Percentiles rank a stretch among this genome's conserved stretches.
These are phyloP conservation scores for Echinochloa phyllopogon DNA, from an alignment of 176 grass and related monocot species.

Conservation along the genomic window DNA sequence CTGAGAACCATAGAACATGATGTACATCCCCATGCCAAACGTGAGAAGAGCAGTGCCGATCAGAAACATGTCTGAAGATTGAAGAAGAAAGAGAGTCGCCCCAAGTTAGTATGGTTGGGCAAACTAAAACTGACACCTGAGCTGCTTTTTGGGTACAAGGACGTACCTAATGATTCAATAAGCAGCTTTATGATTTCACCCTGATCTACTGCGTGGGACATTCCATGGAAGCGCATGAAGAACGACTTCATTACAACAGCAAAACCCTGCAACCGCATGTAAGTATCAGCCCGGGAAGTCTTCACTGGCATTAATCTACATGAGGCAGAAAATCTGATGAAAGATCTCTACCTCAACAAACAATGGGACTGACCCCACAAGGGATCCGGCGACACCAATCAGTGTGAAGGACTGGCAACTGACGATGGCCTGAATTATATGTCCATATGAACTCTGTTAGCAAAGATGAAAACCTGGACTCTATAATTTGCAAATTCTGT, in stretches of 20 bases:
- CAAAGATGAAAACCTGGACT: background rate
- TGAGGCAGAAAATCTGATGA: background rate
- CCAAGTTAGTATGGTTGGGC: background rate
- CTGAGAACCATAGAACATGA: constrained; percentile 58
- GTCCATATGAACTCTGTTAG: background rate
- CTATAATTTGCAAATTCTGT: background rate
- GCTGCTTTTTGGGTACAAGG: background rate
- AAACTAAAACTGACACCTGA: background rate
- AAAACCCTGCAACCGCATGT: constrained; percentile 58
- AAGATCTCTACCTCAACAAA: constrained; percentile 66
- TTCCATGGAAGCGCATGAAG: constrained; percentile 52
- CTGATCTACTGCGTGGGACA: constrained; percentile 45
- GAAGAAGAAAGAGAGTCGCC: background rate
- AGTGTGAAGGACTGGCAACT: constrained; percentile 73
- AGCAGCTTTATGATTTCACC: constrained; percentile 62
- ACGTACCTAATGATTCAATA: constrained; percentile 68
- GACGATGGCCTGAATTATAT: constrained; percentile 51
- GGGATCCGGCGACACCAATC: constrained; percentile 79
- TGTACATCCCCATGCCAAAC: constrained; percentile 79
- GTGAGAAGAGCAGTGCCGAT: constrained; percentile 85
- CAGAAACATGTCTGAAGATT: constrained; percentile 89
- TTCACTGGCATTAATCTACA: background rate
- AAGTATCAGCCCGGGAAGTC: background rate
- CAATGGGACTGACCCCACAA: constrained; percentile 79
- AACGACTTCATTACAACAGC: constrained; percentile 64